phyloP scores from a whole-genome alignment of 805 yeast species.

The Saccharomycopsis fermentans region DNA sequence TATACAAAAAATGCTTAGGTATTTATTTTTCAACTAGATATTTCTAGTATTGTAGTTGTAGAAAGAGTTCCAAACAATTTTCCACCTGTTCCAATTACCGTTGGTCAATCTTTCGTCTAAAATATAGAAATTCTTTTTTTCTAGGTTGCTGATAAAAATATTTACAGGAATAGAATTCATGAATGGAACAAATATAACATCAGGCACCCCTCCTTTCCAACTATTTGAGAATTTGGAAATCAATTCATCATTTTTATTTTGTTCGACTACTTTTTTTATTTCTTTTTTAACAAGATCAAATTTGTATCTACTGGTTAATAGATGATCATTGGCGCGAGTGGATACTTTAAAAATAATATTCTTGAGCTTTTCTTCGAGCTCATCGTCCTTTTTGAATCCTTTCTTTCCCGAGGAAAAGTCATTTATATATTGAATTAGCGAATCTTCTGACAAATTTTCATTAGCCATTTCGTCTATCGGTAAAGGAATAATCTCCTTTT shows the following conservation, averaged over 20 bases:
- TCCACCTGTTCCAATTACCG: slow-evolving; percentile 23
- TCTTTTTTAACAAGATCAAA: slow-evolving; percentile 30
- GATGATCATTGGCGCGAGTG: slow-evolving; percentile 69
- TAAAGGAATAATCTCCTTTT: slow-evolving; percentile 36
- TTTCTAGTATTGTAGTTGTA: slow-evolving; percentile 21
- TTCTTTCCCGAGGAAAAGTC: slow-evolving; percentile 13
- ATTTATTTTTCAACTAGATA: slow-evolving; percentile 6
- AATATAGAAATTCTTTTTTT: slow-evolving; percentile 56
- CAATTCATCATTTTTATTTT: slow-evolving; percentile 23
- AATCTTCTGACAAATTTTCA: slow-evolving; percentile 52
- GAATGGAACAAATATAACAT: slow-evolving; percentile 55
- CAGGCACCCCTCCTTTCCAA: slow-evolving; percentile 45
- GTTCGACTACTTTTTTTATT: slow-evolving; percentile 26
- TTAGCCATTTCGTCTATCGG: slow-evolving; percentile 54
- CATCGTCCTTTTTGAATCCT: slow-evolving; percentile 20
- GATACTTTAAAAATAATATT: slow-evolving; percentile 63
- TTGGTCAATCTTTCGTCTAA: slow-evolving; percentile 21
- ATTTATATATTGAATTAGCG: slow-evolving; percentile 37
- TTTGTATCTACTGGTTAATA: slow-evolving; percentile 56
- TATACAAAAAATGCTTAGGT: no score
- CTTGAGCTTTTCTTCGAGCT: slow-evolving; percentile 32
- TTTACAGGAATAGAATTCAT: slow-evolving; percentile 59
- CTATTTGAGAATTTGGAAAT: slow-evolving; percentile 24
- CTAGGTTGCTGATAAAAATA: slow-evolving; percentile 50
- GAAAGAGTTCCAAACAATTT: slow-evolving; percentile 22